Base-by-base conservation (phyloP, 768 basidiomycete genomes). In the Suillus spraguei region DNA sequence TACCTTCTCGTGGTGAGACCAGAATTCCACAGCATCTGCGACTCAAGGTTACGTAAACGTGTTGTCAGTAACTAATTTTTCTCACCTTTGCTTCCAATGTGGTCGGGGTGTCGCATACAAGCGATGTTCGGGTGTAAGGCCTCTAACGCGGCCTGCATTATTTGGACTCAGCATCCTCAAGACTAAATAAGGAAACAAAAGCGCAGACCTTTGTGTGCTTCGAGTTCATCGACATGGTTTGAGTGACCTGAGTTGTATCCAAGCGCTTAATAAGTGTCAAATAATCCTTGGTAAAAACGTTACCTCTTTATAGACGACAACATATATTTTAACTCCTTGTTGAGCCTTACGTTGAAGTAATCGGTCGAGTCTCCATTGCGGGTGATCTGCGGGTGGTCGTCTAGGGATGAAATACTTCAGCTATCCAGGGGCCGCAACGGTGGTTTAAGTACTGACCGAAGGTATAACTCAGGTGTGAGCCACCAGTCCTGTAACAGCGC, bases 221-320 rank as follows among this genome's bases (percentile, higher is more conserved):
- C 0, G 92, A 94, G 62, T 85, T 86, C 88, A 97, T 90, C 14
- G 82, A 79, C 95, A 97, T 97, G 1, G 94, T 95, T 79, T 92
- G 89, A 1, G 91, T 90, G 61, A 99, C 92, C 86, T 89, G 66
- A 39, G 22, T 14, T 1, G 52, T 44, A n/a, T 33, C 61, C 33
- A 61, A 33, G n/a, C 53, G 10, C 28, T 62, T 13, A 60, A 36
- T n/a, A 20, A 10, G 36, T 3, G 4, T 28, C 39, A 16, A 20
- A 60, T 44, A 14, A 22, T 35, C 9, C 17, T 38, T 13, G 13
- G 42, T 54, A 35, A 47, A 14, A 14, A 22, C 68, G 53, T n/a
- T 52, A 86, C 90, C 82, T 97, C 96, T 76, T 98, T 99, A 82
- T 98, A 98, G 4, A 98, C 93, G 65, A 95, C 81, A 50, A 99